These are phyloP conservation scores for Bruguiera gymnorhiza DNA, from an alignment of 345 rosid genomes.

Conservation along the genomic window DNA sequence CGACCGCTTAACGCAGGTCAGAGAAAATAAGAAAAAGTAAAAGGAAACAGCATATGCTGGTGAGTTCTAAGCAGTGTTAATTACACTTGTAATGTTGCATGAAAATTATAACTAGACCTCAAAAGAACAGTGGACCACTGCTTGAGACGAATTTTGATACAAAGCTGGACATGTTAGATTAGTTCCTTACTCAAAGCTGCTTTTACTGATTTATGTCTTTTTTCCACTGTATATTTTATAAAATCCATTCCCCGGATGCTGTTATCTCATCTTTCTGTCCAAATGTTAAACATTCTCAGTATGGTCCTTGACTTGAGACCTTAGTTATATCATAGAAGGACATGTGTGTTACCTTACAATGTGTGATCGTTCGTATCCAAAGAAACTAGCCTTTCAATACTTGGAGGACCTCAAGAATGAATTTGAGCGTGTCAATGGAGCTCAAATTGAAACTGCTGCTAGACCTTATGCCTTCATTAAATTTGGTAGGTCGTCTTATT, in stretches of 20 bases:
- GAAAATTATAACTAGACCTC: too few species aligned
- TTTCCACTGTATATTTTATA: not conserved
- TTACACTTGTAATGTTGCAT: too few species aligned
- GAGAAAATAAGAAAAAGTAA: too few species aligned
- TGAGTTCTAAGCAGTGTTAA: too few species aligned
- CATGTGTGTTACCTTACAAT: slow-evolving; percentile 94
- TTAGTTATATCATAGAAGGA: slow-evolving; percentile 92
- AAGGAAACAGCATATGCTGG: too few species aligned
- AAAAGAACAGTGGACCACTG: not conserved
- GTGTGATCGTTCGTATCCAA: slow-evolving; percentile 98
- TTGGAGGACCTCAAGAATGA: slow-evolving; percentile 95
- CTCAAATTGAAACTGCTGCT: slow-evolving; percentile 93
- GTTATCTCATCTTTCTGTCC: not conserved
- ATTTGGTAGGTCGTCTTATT: slow-evolving; percentile 57
- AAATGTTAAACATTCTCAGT: not conserved
- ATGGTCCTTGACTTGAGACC: slow-evolving; percentile 53
- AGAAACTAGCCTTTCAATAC: slow-evolving; percentile 97
- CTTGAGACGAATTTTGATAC: not conserved
- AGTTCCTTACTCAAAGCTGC: not conserved
- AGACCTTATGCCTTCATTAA: slow-evolving; percentile 97
- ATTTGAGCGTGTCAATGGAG: slow-evolving; percentile 90
- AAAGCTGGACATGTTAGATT: not conserved
- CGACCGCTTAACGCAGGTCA: too few species aligned
- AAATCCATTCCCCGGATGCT: slow-evolving; percentile 2
- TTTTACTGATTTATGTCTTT: not conserved